Evolutionary conservation across 2,329 filamentous ascomycete genomes (phyloP), one percentile per base, ranked within the genome.

Genomic region (Colletotrichum orchidophilum): DNA sequence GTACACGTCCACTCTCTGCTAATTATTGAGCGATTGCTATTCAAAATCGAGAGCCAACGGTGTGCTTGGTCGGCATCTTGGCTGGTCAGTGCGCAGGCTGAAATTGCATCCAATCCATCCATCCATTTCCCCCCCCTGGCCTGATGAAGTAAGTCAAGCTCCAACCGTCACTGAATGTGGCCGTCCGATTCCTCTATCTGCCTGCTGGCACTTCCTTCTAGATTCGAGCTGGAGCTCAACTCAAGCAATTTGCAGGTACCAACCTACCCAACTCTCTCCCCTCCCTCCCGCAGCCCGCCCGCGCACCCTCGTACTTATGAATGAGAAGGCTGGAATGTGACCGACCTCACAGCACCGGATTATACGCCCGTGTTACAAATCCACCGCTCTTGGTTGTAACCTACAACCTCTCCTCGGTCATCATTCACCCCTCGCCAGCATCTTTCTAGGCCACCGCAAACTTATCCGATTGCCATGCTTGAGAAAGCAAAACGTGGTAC

Each of bases 301-400:
- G 39, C 33, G 46, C 50, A 24, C 42, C 31, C 59, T 27, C 21
- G 29, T 8, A 62, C 33, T 35, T 52, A 27, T n/a, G 42, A 13
- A 9, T 21, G 4, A 31, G 39, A 33, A 62, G 18, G 29, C 39
- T 54, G 68, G 63, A 68, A 71, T 58, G 67, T 46, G 11, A n/a
- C 18, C 39, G 18, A 18, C 39, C 39, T 46, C 59, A 61, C 24
- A 13, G 9, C 26, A 31, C 18, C 21, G 13, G 27, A 24, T 15
- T 33, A 33, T 33, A 39, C 35, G 29, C 39, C 55, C 67, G 31
- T 66, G 55, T 57, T 55, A 55, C 53, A 13, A 66, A 31, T 31
- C 61, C 46, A 26, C 55, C 50, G 49, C 52, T 21, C 29, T 50
- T 12, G 21, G 26, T 6, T 33, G 50, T 18, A 31, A 35, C 21